Percentiles rank a stretch among this genome's conserved stretches.
These are phyloP conservation scores for Aspergillus pseudotamarii DNA, from an alignment of 2,329 filamentous ascomycete genomes.

Conservation along the genomic window DNA sequence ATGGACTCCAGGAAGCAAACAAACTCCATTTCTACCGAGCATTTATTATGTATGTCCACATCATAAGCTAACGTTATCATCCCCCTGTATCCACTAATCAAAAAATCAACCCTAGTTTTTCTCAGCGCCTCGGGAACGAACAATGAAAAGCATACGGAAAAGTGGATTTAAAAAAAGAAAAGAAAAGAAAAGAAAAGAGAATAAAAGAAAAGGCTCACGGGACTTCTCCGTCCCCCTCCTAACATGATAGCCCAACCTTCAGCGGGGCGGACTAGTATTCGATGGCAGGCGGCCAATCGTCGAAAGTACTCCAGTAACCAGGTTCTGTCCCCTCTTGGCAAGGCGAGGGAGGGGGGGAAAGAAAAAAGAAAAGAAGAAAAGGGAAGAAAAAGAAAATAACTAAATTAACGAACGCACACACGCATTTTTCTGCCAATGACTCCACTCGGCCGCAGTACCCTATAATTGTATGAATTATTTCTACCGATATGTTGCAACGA, in stretches of 20 bases:
- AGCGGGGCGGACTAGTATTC: conserved; percentile 10
- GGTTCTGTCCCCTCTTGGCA: conserved; percentile 8
- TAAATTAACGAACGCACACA: background rate
- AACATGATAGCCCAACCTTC: background rate
- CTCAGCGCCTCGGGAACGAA: background rate
- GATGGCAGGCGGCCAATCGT: conserved; percentile 18
- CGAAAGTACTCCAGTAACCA: conserved; percentile 14
- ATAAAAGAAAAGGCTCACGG: background rate
- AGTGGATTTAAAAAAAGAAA: background rate
- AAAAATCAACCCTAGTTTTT: background rate
- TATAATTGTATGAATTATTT: background rate
- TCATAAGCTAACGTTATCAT: background rate
- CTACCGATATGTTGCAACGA: background rate
- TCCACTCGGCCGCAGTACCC: background rate
- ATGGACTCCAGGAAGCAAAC: background rate
- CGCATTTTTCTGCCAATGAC: background rate
- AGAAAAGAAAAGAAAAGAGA: no score
- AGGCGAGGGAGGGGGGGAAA: background rate
- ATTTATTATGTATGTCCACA: background rate
- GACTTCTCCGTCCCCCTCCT: conserved; percentile 1
- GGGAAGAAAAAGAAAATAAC: background rate
- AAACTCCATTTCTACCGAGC: background rate
- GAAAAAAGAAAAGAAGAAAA: no score
- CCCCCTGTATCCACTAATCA: background rate
- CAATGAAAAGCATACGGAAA: background rate